These are phyloP conservation scores for Suillus weaverae DNA, from an alignment of 768 basidiomycete genomes.

Conservation along the genomic window DNA sequence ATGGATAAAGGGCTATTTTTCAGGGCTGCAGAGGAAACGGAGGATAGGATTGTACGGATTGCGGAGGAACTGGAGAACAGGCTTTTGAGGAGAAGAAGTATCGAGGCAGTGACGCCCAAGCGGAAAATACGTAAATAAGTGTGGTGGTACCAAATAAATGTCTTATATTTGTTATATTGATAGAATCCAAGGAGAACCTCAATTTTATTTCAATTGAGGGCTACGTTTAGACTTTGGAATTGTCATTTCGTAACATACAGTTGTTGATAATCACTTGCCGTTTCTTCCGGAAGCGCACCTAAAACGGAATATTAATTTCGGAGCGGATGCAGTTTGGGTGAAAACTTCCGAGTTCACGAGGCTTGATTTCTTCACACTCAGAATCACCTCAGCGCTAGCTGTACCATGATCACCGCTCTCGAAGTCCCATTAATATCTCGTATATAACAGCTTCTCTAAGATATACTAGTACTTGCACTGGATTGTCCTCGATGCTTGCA, in stretches of 20 bases:
- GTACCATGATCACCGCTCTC: background rate
- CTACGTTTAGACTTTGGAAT: conserved; percentile 33
- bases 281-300: conserved; percentile 5
- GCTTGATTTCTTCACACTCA: background rate
- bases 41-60: conserved; percentile 25
- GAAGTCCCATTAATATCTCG: background rate
- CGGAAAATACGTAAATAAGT: conserved; percentile 35
- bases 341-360: background rate
- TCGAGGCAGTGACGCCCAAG: conserved; percentile 34
- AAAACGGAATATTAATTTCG: conserved; percentile 3
- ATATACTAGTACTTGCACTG: background rate
- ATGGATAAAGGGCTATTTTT: conserved; percentile 10
- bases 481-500: conserved; percentile 6
- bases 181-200: conserved; percentile 34
- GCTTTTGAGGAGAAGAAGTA: conserved; percentile 36
- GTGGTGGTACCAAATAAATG: conserved; percentile 20
- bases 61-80: conserved; percentile 25
- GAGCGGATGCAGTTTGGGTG: background rate
- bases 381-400: background rate
- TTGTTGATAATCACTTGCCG: conserved; percentile 4
- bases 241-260: conserved; percentile 5
- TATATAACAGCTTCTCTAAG: background rate
- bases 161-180: conserved; percentile 25
- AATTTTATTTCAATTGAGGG: conserved; percentile 27
- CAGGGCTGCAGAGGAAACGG: conserved; percentile 28